Conservation (phyloP, 768 basidiomycete genomes). For the Tylopilus rubrobrunneus region DNA sequence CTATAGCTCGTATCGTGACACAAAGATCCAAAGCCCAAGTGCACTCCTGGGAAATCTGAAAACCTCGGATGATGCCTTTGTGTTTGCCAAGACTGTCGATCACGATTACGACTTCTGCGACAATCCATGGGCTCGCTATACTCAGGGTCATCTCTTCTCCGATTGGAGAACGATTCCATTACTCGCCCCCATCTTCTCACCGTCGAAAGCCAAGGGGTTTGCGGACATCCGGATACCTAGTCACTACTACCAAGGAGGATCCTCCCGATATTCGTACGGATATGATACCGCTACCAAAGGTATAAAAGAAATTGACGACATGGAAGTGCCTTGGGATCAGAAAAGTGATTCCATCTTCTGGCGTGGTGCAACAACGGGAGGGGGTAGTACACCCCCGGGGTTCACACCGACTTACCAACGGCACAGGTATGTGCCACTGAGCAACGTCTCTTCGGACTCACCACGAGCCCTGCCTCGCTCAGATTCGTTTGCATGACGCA, state of each 20-base stretch:
- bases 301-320: conserved; percentile 72
- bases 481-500: conserved; percentile 57
- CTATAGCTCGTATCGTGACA: too few species aligned
- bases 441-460: too few species aligned
- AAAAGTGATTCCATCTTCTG: conserved; percentile 88
- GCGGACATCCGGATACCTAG: conserved; percentile 40
- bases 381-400: conserved; percentile 82
- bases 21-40: too few species aligned
- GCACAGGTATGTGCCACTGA: conserved; percentile 39
- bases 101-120: too few species aligned
- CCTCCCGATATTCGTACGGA: conserved; percentile 76
- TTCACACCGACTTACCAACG: conserved; percentile 82
- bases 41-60: conserved; percentile 33
- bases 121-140: too few species aligned
- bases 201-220: too few species aligned
- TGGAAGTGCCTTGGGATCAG: conserved; percentile 86
- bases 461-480: too few species aligned
- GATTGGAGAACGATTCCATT: too few species aligned
- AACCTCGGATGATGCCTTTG: too few species aligned
- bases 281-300: conserved; percentile 74
- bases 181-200: too few species aligned
- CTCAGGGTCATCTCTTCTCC: too few species aligned
- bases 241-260: conserved; percentile 91
- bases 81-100: too few species aligned
- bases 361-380: conserved; percentile 95